Evolutionary conservation across 176 grass and related monocot species (phyloP), one percentile per base, ranked within the genome.

Genomic region (Zea luxurians): DNA sequence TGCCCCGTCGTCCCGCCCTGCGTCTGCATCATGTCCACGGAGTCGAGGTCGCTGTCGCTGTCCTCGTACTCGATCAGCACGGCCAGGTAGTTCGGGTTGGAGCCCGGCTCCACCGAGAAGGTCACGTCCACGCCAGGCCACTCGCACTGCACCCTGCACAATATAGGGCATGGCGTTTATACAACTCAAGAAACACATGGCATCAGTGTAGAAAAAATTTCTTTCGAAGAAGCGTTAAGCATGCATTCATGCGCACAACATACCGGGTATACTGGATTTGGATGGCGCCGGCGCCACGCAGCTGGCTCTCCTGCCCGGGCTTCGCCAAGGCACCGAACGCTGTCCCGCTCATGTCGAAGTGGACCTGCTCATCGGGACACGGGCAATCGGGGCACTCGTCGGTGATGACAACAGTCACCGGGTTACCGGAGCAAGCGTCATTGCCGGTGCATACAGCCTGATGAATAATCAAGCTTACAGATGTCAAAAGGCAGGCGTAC

Each of bases 331-430:
- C 88, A 0, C 93, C 93, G 1, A 97, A 97, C 5, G 90, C 81
- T 2, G 93, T 91, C n/a, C 93, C 93, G 9, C 93, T 97, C 90
- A 97, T 82, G 86, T 97, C 93, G 35, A 97, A 93, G 60, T 97
- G 93, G 9, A 60, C 86, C 20, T 70, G 68, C 0, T 70, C 68
- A 35, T 64, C 83, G n/a, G 47, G 48, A 84, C 90, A 12, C 84
- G 68, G 68, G 68, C 93, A 2, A 6, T 79, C 86, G 7, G 91
- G 93, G 10, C 93, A 88, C 53, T 75, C 54, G 47, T 97, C 93
- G 0, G 90, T 93, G 81, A 97, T 84, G 62, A 90, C 93, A 1
- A 97, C 83, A 0, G 83, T 93, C 18, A 90, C 90, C 2, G 93
- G 88, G 7, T 73, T 75, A 4, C 83, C 80, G 13, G 93, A 97